Percentiles rank a stretch among this genome's conserved stretches.
These are phyloP conservation scores for Millerozyma miso DNA, from an alignment of 805 yeast species.

Conservation along the genomic window DNA sequence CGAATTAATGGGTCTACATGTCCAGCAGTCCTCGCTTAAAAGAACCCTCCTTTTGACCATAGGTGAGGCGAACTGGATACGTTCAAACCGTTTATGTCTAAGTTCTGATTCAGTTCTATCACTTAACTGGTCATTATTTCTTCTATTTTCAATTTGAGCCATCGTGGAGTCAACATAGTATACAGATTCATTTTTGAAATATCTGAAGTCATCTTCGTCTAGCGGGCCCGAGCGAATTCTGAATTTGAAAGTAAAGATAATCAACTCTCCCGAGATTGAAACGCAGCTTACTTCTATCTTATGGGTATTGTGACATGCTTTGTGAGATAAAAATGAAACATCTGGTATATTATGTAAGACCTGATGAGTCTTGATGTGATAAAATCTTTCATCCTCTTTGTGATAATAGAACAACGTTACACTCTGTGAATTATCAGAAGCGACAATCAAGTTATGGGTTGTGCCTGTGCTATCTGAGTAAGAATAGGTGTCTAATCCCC, in stretches of 20 bases:
- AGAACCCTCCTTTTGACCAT: slow-evolving; percentile 27
- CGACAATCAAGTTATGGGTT: slow-evolving; percentile 34
- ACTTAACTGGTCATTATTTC: background rate
- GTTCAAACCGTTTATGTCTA: slow-evolving; percentile 11
- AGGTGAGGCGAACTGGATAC: slow-evolving; percentile 23
- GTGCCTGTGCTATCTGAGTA: slow-evolving; percentile 12
- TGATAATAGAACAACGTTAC: slow-evolving; percentile 39
- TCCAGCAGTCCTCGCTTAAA: slow-evolving; percentile 53
- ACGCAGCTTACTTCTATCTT: slow-evolving; percentile 31
- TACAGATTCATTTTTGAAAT: slow-evolving; percentile 7
- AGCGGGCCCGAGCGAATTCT: slow-evolving; percentile 23
- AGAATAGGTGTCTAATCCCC: slow-evolving; percentile 56
- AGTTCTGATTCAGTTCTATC: slow-evolving; percentile 1
- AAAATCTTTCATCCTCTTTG: slow-evolving; percentile 19
- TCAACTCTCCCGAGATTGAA: slow-evolving; percentile 46
- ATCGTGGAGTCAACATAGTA: slow-evolving; percentile 27
- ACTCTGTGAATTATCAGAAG: slow-evolving; percentile 52
- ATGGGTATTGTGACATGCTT: slow-evolving; percentile 15
- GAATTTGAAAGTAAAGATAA: slow-evolving; percentile 34
- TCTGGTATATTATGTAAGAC: slow-evolving; percentile 55
- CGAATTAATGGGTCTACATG: slow-evolving; percentile 37
- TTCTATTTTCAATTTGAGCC: slow-evolving; percentile 18
- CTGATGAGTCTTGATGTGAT: slow-evolving; percentile 34
- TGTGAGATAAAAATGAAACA: slow-evolving; percentile 33
- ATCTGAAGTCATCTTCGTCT: slow-evolving; percentile 11